Percentiles rank a stretch among this genome's conserved stretches.
Evolutionary conservation across 768 basidiomycete genomes (phyloP).

Genomic region (Pleurotus citrinopileatus): DNA sequence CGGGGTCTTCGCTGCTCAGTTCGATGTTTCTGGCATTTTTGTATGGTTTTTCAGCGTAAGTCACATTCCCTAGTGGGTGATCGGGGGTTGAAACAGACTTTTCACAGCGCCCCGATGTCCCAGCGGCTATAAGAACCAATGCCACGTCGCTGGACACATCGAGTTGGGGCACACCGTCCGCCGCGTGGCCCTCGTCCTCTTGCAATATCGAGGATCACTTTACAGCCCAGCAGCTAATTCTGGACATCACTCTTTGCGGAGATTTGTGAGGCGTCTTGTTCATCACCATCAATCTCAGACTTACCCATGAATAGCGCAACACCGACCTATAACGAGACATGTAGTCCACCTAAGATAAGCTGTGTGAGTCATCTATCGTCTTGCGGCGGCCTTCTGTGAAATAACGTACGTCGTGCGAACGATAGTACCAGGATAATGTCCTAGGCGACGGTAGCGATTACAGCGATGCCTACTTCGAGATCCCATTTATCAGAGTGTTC

Average conservation of each 20-base stretch:
- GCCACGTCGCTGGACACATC: slow-evolving; percentile 48
- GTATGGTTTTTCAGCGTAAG: slow-evolving; percentile 35
- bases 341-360: neutral
- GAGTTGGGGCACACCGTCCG: slow-evolving; percentile 60
- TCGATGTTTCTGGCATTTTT: slow-evolving; percentile 57
- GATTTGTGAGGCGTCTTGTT: slow-evolving; percentile 26
- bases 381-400: no score
- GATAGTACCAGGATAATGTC: slow-evolving; percentile 56
- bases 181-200: slow-evolving; percentile 57
- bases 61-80: slow-evolving; percentile 12
- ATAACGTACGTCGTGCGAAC: no score
- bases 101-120: slow-evolving; percentile 52
- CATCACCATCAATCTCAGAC: neutral
- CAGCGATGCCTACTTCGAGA: slow-evolving; percentile 58
- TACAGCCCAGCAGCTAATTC: slow-evolving; percentile 61
- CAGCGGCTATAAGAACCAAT: slow-evolving; percentile 43
- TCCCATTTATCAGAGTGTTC: slow-evolving; percentile 53
- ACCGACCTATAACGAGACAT: neutral
- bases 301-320: neutral
- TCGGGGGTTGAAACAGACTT: no score
- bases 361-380: neutral
- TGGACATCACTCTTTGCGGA: slow-evolving; percentile 74
- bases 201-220: slow-evolving; percentile 59
- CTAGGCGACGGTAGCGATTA: slow-evolving; percentile 38
- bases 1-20: slow-evolving; percentile 75